Base-by-base conservation (phyloP, 2,329 filamentous ascomycete species). In the Colletotrichum cereale region DNA sequence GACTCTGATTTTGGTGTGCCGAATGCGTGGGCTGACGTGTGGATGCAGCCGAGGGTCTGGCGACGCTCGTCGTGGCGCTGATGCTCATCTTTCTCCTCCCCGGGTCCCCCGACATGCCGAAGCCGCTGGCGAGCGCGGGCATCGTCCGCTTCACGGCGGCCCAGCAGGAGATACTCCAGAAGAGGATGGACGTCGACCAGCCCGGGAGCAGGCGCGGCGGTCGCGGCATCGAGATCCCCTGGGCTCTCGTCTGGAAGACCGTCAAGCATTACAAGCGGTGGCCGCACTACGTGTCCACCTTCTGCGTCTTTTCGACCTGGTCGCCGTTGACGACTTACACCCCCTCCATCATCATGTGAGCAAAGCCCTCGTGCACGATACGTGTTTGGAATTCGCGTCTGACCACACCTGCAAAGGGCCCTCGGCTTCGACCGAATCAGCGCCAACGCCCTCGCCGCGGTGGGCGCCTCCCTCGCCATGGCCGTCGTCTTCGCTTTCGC, bases 281-380 rank as follows among this genome's bases (percentile, higher is more conserved):
- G 85, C 84, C 82, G 7, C 84, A 85, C 62, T 87, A 85, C 67
- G 75, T 87, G 38, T 83, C 84, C 5, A 86, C 85, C 0, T 86
- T 85, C 58, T 82, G 81, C 24, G 85, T 86, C 5, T 88, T 88
- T 70, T 84, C 85, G 1, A 87, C 86, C 0, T 88, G 86, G 85
- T 84, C 84, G 11, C 84, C 86, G 0, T 75, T 87, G 12, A 87
- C 84, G 0, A 87, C 85, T 0, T 88, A 87, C 71, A 87, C 85
- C 0, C 86, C 85, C 0, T 82, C 81, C 3, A 84, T 86, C 67
- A 82, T 83, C 52, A 78, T 82, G 81, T 82, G 64, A 75, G 74
- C 50, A 48, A 48, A 48, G 29, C 38, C 24, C 60, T 62, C 31
- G 24, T 36, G 8, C 26, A 2, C 10, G 16, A 29, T 5, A n/a